A percentile compares a stretch with the other conserved stretches of the same genome.
phyloP scores from a whole-genome alignment of 2,329 filamentous ascomycete genomes.

The Albophoma yamanashiensis region DNA sequence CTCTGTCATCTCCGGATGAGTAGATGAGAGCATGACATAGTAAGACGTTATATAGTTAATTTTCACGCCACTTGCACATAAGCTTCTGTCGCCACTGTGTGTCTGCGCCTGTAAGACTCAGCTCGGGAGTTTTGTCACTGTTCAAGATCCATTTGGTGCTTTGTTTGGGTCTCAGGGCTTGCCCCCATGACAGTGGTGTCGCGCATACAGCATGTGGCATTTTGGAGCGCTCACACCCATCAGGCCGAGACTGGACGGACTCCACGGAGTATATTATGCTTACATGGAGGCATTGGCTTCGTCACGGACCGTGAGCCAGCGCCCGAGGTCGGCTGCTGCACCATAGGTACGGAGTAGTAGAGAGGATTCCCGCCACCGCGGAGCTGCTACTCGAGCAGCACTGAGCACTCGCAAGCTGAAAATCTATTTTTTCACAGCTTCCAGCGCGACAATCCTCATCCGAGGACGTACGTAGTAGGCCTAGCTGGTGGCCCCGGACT shows the following conservation, averaged over 20 bases:
- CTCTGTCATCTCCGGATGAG: neutral
- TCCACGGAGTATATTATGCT: too few relatives aligned
- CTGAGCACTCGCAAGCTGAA: neutral
- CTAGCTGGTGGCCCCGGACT: neutral
- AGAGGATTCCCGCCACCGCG: neutral
- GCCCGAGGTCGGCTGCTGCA: too few relatives aligned
- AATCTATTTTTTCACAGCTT: too few relatives aligned
- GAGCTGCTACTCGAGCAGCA: neutral
- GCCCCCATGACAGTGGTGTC: neutral
- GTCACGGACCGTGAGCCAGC: neutral
- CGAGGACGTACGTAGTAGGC: too few relatives aligned
- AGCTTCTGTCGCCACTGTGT: neutral
- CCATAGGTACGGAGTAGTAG: too few relatives aligned
- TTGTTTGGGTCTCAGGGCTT: neutral
- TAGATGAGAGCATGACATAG: neutral
- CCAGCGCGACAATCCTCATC: too few relatives aligned
- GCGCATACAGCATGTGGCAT: neutral
- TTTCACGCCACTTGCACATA: neutral
- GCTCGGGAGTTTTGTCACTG: neutral
- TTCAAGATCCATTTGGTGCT: neutral
- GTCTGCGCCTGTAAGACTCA: neutral
- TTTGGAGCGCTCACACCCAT: neutral
- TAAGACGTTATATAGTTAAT: conserved; percentile 1
- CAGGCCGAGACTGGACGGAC: neutral
- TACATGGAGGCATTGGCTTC: neutral